Percentiles rank a stretch among this genome's conserved stretches.
phyloP scores from a whole-genome alignment of 352 stramenopile species.

The Globisporangium echinulatum region DNA sequence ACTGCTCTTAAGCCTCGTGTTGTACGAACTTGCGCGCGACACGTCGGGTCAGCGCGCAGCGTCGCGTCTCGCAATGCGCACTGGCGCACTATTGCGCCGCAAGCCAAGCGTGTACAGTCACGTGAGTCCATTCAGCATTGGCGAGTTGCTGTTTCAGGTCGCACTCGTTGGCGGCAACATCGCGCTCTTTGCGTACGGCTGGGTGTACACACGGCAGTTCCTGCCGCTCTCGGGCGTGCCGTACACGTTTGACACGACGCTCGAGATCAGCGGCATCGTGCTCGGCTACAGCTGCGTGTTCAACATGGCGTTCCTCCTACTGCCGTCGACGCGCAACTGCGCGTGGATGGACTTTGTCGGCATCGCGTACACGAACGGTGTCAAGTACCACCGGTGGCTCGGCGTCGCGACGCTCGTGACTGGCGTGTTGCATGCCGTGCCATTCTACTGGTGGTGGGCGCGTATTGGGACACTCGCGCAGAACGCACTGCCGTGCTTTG shows the following conservation, averaged over 20 bases:
- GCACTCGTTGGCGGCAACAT: constrained; percentile 44
- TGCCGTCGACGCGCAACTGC: constrained; percentile 50
- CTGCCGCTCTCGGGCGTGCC: constrained; percentile 16
- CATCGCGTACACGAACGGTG: constrained; percentile 52
- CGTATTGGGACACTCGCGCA: constrained; percentile 24
- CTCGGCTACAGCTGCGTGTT: constrained; percentile 51
- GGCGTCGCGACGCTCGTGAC: constrained; percentile 33
- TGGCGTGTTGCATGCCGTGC: constrained; percentile 26
- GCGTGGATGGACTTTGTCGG: constrained; percentile 62
- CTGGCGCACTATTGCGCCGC: constrained; percentile 38
- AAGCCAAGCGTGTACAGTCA: constrained; percentile 23
- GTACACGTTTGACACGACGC: constrained; percentile 40
- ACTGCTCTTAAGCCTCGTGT: constrained; percentile 30
- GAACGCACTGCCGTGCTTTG: constrained; percentile 42
- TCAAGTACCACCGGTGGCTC: constrained; percentile 64
- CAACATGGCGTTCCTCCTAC: constrained; percentile 59
- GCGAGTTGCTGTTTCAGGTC: constrained; percentile 56
- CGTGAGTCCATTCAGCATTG: constrained; percentile 33
- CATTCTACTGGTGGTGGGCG: constrained; percentile 44
- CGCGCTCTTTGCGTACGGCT: constrained; percentile 44
- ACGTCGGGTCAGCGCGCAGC: constrained; percentile 9
- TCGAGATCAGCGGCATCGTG: constrained; percentile 34
- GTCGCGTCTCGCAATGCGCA: constrained; percentile 18
- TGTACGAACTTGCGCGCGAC: constrained; percentile 35
- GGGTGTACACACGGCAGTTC: constrained; percentile 29